phyloP scores from a whole-genome alignment of 352 stramenopile genomes.

The Phytopythium delawarense region DNA sequence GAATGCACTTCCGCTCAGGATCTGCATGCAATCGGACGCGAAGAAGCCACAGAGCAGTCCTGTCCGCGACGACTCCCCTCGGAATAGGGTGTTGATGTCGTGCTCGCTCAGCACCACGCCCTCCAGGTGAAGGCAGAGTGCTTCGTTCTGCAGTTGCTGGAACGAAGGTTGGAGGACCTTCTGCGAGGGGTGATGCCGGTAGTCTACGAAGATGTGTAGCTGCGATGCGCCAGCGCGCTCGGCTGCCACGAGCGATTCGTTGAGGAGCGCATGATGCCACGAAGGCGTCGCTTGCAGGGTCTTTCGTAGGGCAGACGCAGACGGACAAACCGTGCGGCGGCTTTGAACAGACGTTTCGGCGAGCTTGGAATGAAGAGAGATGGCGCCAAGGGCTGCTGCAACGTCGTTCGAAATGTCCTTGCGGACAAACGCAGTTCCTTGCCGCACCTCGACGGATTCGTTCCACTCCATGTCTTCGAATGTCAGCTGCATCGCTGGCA shows the following conservation, averaged over 20 bases:
- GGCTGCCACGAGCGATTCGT: conserved; percentile 52
- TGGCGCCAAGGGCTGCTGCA: conserved; percentile 44
- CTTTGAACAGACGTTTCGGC: conserved; percentile 58
- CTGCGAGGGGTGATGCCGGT: conserved; percentile 53
- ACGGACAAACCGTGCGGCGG: conserved; percentile 38
- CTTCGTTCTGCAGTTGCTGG: conserved; percentile 63
- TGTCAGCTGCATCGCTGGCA: conserved; percentile 31
- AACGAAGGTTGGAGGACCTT: conserved; percentile 71
- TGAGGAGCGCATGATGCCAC: conserved; percentile 49
- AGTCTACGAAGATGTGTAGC: conserved; percentile 68
- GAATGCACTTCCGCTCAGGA: conserved; percentile 68
- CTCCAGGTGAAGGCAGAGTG: conserved; percentile 70
- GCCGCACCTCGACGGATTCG: conserved; percentile 47
- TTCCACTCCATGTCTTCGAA: conserved; percentile 84
- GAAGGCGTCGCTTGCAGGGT: conserved; percentile 30
- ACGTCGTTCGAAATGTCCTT: conserved; percentile 37
- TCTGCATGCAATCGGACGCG: conserved; percentile 74
- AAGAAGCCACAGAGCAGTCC: conserved; percentile 61
- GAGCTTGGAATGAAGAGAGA: conserved; percentile 59
- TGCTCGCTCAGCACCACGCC: conserved; percentile 40
- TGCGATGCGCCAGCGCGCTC: conserved; percentile 49
- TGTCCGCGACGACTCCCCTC: conserved; percentile 39
- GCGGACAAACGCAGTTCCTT: conserved; percentile 48
- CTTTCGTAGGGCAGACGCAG: conserved; percentile 26
- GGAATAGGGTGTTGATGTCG: conserved; percentile 52